Conservation (phyloP, 2,329 filamentous ascomycete genomes). For the Arthrinium puccinioides region DNA sequence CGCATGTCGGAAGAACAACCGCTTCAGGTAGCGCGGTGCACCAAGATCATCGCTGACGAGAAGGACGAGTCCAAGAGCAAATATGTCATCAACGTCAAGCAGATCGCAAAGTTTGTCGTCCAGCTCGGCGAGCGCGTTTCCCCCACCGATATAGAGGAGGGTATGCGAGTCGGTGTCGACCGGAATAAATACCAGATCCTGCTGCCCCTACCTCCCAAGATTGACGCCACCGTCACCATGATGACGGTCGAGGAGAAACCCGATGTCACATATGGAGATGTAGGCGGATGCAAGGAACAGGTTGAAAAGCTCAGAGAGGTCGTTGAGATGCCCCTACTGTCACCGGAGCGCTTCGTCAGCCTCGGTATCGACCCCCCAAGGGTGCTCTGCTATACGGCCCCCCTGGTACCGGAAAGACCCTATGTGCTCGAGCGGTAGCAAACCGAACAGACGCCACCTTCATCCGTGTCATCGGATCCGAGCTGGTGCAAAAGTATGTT, state of each 20-base stretch:
- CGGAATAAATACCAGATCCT: constrained; percentile 99
- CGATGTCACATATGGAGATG: constrained; percentile 97
- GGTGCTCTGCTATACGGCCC: constrained; percentile 94
- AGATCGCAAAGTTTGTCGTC: constrained; percentile 99
- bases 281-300: constrained; percentile 98
- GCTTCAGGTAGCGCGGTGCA: constrained; percentile 93
- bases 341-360: constrained; percentile 93
- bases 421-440: constrained; percentile 93
- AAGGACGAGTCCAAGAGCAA: constrained; percentile 97
- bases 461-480: constrained; percentile 95
- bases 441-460: constrained; percentile 98
- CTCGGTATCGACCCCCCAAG: constrained; percentile 99
- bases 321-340: constrained; percentile 95
- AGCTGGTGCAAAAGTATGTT: constrained; percentile 98
- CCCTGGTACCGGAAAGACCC: constrained; percentile 97
- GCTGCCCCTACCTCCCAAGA: constrained; percentile 91
- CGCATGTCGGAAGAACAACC: constrained; percentile 98
- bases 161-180: constrained; percentile 97
- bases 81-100: constrained; percentile 99
- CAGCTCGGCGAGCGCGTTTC: constrained; percentile 94
- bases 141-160: constrained; percentile 98
- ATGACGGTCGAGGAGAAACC: constrained; percentile 99
- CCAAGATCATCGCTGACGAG: constrained; percentile 97
- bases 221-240: constrained; percentile 98
- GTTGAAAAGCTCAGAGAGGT: constrained; percentile 98